Evolutionary conservation across 2,329 filamentous ascomycete genomes (phyloP), one percentile per base, ranked within the genome.

Genomic region (Arachnomyces sp.): DNA sequence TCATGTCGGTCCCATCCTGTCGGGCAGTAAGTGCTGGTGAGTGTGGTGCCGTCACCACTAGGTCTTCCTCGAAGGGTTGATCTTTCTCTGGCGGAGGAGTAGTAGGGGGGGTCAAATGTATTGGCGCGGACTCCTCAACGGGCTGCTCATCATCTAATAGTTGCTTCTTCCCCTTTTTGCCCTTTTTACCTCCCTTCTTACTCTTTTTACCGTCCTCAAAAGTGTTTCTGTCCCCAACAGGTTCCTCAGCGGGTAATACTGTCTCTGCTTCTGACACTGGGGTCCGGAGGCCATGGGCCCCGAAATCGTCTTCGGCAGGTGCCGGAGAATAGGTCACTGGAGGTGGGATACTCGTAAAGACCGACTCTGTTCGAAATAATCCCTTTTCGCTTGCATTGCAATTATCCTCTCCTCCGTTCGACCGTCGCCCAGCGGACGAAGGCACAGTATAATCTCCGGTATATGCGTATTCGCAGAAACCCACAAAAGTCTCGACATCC

Each of bases 401-500:
- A 12, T 50, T 44, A 16, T 40, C 44, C 39, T 48, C 42, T 55
- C 52, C 34, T 55, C 52, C 6, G 44, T 43, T 8, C 31, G 45
- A 21, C 48, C 46, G 21, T 12, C 36, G 35, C 7, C n/a, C n/a
- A n/a, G n/a, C n/a, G n/a, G 56, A 55, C 17, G 41, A 45, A 3
- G 59, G 67, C 18, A 64, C 61, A 8, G 49, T 59, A 44, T 72
- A 73, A 38, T 70, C 59, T 7, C 69, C 67, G 0, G 65, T 71
- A 43, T 73, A 74, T 9, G 68, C 67, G 57, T 66, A 73, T 45
- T 73, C 63, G 44, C 61, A 66, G 47, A 74, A 72, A 2, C 62
- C 63, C 18, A 66, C 55, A 43, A 74, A 73, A 2, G 69, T 72
- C 33, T 66, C 62, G 9, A 68, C 68, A 43, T 72, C 67, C 35